phyloP scores from a whole-genome alignment of 2,329 filamentous ascomycete species.

The Trichoderma koningii region DNA sequence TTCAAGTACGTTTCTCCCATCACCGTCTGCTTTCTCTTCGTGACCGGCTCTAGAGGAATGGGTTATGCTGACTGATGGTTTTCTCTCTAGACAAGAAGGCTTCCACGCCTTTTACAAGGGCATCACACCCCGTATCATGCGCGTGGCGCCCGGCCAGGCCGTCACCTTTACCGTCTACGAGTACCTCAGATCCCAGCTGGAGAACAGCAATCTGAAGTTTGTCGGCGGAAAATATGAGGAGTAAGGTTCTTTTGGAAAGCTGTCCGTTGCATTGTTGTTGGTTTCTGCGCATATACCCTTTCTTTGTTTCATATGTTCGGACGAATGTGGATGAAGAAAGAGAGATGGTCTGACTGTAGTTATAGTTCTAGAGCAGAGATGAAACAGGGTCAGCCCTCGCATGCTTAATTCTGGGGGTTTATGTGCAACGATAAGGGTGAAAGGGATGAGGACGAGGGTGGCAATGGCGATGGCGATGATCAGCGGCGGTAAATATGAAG shows the following conservation, averaged over 20 bases:
- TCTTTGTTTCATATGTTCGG: background rate
- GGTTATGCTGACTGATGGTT: background rate
- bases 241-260: constrained; percentile 39
- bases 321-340: background rate
- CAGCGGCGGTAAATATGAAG: background rate
- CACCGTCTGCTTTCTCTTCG: background rate
- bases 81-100: constrained; percentile 72
- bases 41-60: too few species aligned
- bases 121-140: constrained; percentile 96
- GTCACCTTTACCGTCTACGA: constrained; percentile 78
- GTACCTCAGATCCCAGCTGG: constrained; percentile 71
- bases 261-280: constrained; percentile 1
- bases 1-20: constrained; percentile 61
- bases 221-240: constrained; percentile 69
- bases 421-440: background rate
- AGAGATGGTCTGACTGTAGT: constrained; percentile 19
- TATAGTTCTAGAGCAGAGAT: constrained; percentile 26
- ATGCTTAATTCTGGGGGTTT: background rate
- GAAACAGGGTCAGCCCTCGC: constrained; percentile 26
- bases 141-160: constrained; percentile 92
- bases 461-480: background rate
- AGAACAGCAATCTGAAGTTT: constrained; percentile 63
- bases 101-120: constrained; percentile 97
- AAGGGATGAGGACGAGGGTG: background rate
- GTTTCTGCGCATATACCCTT: constrained; percentile 23